These are phyloP conservation scores for Neoboletus brunneissimus DNA, from an alignment of 768 basidiomycete genomes.

Conservation along the genomic window DNA sequence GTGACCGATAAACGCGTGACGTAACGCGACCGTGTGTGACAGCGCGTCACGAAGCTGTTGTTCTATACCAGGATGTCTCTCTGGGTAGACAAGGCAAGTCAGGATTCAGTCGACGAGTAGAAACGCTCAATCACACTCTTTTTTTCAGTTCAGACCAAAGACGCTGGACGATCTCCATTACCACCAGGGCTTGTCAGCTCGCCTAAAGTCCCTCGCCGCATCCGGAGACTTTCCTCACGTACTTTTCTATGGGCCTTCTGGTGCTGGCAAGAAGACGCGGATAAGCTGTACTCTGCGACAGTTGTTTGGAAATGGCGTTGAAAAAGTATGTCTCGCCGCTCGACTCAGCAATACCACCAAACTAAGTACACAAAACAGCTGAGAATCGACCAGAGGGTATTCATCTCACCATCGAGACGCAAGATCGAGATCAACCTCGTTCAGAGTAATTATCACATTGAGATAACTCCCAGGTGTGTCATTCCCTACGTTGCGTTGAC, in stretches of 20 bases:
- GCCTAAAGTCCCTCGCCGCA: constrained; percentile 76
- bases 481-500: background rate
- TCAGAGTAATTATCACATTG: constrained; percentile 96
- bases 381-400: constrained; percentile 96
- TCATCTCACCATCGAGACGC: constrained; percentile 88
- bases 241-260: constrained; percentile 95
- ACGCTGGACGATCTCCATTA: constrained; percentile 86
- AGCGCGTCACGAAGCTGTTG: background rate
- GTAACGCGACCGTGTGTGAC: constrained; percentile 23
- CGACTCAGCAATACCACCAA: background rate
- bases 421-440: constrained; percentile 97
- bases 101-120: background rate
- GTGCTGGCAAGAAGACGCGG: constrained; percentile 97
- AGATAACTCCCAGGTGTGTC: constrained; percentile 90
- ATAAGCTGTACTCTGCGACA: constrained; percentile 87
- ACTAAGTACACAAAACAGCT: constrained; percentile 50
- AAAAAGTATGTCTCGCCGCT: constrained; percentile 62
- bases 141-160: constrained; percentile 78
- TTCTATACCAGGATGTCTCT: constrained; percentile 48
- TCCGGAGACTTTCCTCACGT: constrained; percentile 97
- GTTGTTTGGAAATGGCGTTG: constrained; percentile 87
- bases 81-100: constrained; percentile 55
- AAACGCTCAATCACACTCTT: background rate
- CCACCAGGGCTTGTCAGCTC: constrained; percentile 73
- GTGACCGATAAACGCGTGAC: constrained; percentile 13